Percentiles rank a stretch among this genome's conserved stretches.
phyloP scores from a whole-genome alignment of 2,329 filamentous ascomycete genomes.

The Diaporthe eres region DNA sequence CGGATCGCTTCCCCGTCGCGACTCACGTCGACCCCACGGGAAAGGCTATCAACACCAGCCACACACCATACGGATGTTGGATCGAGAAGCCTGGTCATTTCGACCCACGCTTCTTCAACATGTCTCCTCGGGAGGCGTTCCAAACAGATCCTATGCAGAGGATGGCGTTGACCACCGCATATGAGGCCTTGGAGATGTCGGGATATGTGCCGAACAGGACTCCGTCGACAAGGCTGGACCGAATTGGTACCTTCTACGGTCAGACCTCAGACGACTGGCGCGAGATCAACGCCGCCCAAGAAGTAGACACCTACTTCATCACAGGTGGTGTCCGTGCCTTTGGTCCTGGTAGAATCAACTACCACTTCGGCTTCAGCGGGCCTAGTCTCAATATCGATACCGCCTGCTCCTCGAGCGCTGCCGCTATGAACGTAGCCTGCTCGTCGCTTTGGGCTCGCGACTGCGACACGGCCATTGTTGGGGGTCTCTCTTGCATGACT shows the following conservation, averaged over 20 bases:
- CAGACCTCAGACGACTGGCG: conserved; percentile 84
- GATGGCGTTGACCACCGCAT: conserved; percentile 81
- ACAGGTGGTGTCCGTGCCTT: conserved; percentile 60
- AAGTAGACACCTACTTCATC: conserved; percentile 72
- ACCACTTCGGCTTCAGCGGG: conserved; percentile 83
- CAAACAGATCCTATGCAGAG: conserved; percentile 88
- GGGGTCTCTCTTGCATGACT: conserved; percentile 83
- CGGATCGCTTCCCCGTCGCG: conserved; percentile 81
- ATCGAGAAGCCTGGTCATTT: conserved; percentile 83
- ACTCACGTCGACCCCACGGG: conserved; percentile 80
- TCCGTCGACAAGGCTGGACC: conserved; percentile 74
- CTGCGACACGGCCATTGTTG: conserved; percentile 85
- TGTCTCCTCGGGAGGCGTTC: conserved; percentile 84
- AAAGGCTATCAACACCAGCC: conserved; percentile 81
- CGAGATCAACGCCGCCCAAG: conserved; percentile 80
- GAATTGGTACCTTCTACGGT: conserved; percentile 82
- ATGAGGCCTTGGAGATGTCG: conserved; percentile 86
- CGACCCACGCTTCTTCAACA: conserved; percentile 89
- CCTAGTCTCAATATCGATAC: conserved; percentile 82
- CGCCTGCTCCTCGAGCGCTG: conserved; percentile 82
- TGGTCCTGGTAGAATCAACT: conserved; percentile 75
- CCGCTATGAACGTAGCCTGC: conserved; percentile 80
- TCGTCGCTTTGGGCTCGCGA: conserved; percentile 81
- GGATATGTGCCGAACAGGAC: conserved; percentile 83
- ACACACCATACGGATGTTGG: conserved; percentile 82